Percentiles rank a stretch among this genome's conserved stretches.
Evolutionary conservation across 2,329 filamentous ascomycete species (phyloP).

Genomic region (Xenoacremonium recifei): DNA sequence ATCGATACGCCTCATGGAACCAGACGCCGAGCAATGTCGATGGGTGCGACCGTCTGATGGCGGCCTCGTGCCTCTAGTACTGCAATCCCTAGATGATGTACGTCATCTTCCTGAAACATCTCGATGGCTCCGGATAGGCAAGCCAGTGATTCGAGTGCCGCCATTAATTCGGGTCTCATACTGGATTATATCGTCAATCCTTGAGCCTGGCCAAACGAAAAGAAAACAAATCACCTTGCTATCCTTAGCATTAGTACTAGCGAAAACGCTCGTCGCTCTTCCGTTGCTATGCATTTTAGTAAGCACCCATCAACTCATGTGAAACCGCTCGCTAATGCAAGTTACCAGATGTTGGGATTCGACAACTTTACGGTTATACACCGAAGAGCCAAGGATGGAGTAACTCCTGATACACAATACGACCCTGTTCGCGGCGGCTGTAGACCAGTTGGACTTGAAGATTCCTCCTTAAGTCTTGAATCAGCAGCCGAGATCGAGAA

Average conservation of each 20-base stretch:
- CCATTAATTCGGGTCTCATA: slow-evolving; percentile 2
- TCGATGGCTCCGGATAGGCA: slow-evolving; percentile 7
- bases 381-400: not conserved
- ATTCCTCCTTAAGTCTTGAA: too few relatives aligned
- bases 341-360: not conserved
- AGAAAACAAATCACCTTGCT: not conserved
- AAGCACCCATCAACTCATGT: not conserved
- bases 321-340: not conserved
- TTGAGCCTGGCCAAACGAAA: not conserved
- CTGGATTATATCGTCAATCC: slow-evolving; percentile 6
- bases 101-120: slow-evolving; percentile 1
- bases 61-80: slow-evolving; percentile 5
- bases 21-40: not conserved
- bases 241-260: not conserved
- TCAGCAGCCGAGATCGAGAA: not conserved
- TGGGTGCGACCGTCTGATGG: slow-evolving; percentile 5
- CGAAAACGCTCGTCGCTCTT: slow-evolving; percentile 3
- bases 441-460: too few relatives aligned
- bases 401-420: not conserved
- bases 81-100: slow-evolving; percentile 5
- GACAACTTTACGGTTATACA: not conserved
- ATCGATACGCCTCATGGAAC: too few relatives aligned
- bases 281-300: slow-evolving; percentile 4
- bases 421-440: not conserved
- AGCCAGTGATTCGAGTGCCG: slow-evolving; percentile 1